Percentiles rank a stretch among this genome's conserved stretches.
These are phyloP conservation scores for Botryotinia globosa DNA, from an alignment of 2,329 filamentous ascomycete genomes.

Conservation along the genomic window DNA sequence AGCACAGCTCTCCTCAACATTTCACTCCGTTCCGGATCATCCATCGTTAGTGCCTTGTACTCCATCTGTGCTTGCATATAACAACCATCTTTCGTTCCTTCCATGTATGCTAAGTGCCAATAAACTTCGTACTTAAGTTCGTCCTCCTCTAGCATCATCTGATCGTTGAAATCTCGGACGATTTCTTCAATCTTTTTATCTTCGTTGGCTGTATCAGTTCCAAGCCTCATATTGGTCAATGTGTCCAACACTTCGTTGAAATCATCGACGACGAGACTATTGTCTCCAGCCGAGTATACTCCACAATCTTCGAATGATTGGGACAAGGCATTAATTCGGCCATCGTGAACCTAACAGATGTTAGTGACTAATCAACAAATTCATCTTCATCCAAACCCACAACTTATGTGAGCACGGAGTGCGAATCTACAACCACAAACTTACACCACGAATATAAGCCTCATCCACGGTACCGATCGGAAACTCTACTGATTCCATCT, in stretches of 20 bases:
- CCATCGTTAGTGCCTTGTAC: neutral
- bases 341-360: constrained; percentile 12
- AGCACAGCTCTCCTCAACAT: constrained; percentile 13
- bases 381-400: neutral
- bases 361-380: constrained; percentile 2
- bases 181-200: constrained; percentile 4
- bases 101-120: constrained; percentile 18
- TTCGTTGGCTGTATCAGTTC: neutral
- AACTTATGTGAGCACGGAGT: neutral
- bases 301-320: constrained; percentile 7
- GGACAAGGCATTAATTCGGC: constrained; percentile 15
- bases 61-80: constrained; percentile 14
- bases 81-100: constrained; percentile 17
- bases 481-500: neutral
- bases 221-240: constrained; percentile 4
- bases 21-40: neutral
- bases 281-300: neutral
- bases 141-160: constrained; percentile 8
- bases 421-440: neutral
- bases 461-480: constrained; percentile 6
- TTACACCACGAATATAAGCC: constrained; percentile 9
- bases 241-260: constrained; percentile 4
- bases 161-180: neutral
- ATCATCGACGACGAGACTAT: neutral
- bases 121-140: constrained; percentile 15